A percentile compares a stretch with the other conserved stretches of the same genome.
Evolutionary conservation across 768 basidiomycete species (phyloP).

Genomic region (Auriscalpium vulgare): DNA sequence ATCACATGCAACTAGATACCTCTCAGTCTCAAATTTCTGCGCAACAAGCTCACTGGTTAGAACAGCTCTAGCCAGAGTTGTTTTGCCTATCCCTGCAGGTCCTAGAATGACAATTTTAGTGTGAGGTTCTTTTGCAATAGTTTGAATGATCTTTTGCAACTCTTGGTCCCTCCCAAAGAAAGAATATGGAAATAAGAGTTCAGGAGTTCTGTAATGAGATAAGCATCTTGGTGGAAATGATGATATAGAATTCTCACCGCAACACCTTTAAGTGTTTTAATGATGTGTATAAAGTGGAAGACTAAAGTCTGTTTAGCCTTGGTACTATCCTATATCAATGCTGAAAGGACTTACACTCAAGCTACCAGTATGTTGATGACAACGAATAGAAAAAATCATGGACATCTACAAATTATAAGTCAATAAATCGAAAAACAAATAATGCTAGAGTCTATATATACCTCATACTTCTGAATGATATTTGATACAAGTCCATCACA

Average conservation of each 20-base stretch:
- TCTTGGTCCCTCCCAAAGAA: constrained; percentile 1
- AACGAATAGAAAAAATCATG: background rate
- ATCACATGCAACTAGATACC: background rate
- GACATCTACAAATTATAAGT: no score
- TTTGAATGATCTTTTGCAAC: background rate
- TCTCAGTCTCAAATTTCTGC: background rate
- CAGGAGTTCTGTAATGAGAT: background rate
- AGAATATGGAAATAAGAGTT: background rate
- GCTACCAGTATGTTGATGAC: background rate
- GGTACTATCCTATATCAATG: no score
- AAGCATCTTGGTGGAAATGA: background rate
- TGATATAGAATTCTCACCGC: background rate
- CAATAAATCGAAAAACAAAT: no score
- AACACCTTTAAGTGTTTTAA: no score
- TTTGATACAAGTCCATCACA: background rate
- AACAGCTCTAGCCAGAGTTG: background rate
- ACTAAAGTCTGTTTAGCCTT: no score
- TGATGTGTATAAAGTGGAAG: no score
- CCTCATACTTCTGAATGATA: background rate
- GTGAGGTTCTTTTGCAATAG: background rate
- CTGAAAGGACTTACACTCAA: background rate
- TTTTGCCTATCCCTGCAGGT: background rate
- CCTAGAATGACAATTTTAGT: background rate
- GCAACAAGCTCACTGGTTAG: background rate
- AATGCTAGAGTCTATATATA: background rate